Percentiles rank a stretch among this genome's conserved stretches.
Evolutionary conservation across 345 rosid genomes (phyloP).

Genomic region (Arabis hirsuta): DNA sequence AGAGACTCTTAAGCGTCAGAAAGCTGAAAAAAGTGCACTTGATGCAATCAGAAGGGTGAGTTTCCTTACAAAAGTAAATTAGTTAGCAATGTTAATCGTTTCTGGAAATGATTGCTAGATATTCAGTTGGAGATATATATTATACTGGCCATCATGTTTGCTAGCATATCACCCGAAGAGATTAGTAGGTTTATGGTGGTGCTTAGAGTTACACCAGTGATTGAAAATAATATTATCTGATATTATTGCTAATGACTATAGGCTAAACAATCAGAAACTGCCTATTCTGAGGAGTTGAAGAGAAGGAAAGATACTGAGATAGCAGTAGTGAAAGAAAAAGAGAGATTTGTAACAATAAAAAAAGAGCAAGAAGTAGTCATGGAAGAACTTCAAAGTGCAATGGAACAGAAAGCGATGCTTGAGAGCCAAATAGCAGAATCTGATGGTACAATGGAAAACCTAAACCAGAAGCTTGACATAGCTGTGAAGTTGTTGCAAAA

Average conservation of each 20-base stretch:
- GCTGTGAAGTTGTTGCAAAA: slow-evolving; percentile 75
- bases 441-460: slow-evolving; percentile 57
- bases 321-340: slow-evolving; percentile 62
- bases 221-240: slow-evolving; percentile 12
- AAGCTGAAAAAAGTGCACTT: slow-evolving; percentile 71
- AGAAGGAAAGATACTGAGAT: slow-evolving; percentile 71
- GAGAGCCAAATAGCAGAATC: slow-evolving; percentile 63
- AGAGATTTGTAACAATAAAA: slow-evolving; percentile 57
- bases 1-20: slow-evolving; percentile 64
- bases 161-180: slow-evolving; percentile 16
- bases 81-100: not conserved
- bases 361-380: slow-evolving; percentile 51
- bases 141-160: slow-evolving; percentile 26
- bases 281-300: slow-evolving; percentile 61
- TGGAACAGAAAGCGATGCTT: slow-evolving; percentile 53
- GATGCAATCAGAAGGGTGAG: slow-evolving; percentile 75
- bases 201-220: slow-evolving; percentile 2
- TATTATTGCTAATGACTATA: slow-evolving; percentile 34
- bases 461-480: slow-evolving; percentile 76
- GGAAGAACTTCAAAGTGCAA: slow-evolving; percentile 54
- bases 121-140: slow-evolving; percentile 19
- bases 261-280: slow-evolving; percentile 66
- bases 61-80: slow-evolving; percentile 25
- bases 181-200: slow-evolving; percentile 11
- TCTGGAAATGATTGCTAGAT: slow-evolving; percentile 11